phyloP scores from a whole-genome alignment of 768 basidiomycete species.

The Suillus subaureus region DNA sequence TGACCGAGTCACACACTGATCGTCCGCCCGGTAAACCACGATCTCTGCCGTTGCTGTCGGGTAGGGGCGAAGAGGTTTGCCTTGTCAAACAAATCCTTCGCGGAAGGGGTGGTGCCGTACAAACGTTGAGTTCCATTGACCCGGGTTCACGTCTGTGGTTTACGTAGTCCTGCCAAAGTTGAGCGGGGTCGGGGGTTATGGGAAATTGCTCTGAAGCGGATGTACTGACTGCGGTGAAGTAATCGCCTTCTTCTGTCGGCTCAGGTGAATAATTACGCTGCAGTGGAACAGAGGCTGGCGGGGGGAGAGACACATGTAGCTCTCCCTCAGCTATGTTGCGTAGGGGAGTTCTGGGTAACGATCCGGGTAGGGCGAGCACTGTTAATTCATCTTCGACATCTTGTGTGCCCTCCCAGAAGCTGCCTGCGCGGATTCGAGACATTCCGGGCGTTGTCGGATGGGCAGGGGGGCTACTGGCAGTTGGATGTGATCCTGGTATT shows the following conservation, averaged over 20 bases:
- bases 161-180: constrained; percentile 30
- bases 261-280: constrained; percentile 27
- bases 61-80: constrained; percentile 67
- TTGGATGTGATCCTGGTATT: constrained; percentile 62
- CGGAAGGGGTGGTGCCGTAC: constrained; percentile 50
- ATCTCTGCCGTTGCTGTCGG: constrained; percentile 40
- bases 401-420: constrained; percentile 79
- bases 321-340: constrained; percentile 14
- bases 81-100: constrained; percentile 58
- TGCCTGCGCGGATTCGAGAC: constrained; percentile 57
- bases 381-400: constrained; percentile 47
- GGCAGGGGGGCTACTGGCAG: constrained; percentile 35
- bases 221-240: constrained; percentile 31
- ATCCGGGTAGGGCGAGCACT: constrained; percentile 27
- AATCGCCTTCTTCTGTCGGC: constrained; percentile 28
- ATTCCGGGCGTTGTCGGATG: constrained; percentile 48
- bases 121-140: constrained; percentile 31
- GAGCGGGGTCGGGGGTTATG: constrained; percentile 19
- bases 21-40: constrained; percentile 34
- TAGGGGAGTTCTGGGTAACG: constrained; percentile 26
- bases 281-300: constrained; percentile 21
- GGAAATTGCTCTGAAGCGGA: constrained; percentile 25
- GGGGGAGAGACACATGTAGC: neutral
- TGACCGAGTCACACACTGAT: constrained; percentile 35
- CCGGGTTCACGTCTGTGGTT: constrained; percentile 29